phyloP scores from a whole-genome alignment of 148 eudicot genomes.

The Cornus kousa region DNA sequence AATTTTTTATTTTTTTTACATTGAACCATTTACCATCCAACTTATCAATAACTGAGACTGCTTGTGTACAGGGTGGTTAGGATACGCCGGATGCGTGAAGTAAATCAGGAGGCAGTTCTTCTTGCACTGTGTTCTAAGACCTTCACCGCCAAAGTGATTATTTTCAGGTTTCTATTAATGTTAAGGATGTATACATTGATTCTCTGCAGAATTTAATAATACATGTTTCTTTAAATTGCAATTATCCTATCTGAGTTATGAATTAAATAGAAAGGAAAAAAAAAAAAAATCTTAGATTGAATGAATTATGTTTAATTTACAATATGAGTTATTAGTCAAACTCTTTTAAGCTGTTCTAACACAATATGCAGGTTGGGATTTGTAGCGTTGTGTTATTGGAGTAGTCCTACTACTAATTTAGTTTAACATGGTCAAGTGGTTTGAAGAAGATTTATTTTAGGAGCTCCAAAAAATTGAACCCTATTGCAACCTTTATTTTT shows the following conservation, averaged over 20 bases:
- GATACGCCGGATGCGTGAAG: conserved; percentile 86
- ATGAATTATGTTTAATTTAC: background rate
- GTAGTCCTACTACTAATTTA: background rate
- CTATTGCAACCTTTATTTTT: conserved; percentile 2
- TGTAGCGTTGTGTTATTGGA: background rate
- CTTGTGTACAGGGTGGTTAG: conserved; percentile 63
- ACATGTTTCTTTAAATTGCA: background rate
- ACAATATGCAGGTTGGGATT: background rate
- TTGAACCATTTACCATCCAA: background rate
- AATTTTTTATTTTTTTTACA: background rate
- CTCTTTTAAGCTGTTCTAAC: background rate
- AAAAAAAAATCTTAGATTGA: background rate
- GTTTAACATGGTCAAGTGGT: background rate
- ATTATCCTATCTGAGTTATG: background rate
- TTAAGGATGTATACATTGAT: background rate
- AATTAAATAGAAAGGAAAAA: background rate
- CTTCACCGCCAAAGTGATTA: conserved; percentile 79
- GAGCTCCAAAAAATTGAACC: background rate
- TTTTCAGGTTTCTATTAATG: conserved; percentile 48
- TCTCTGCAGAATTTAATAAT: background rate
- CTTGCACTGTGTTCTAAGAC: conserved; percentile 88
- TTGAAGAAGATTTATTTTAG: conserved; percentile 1
- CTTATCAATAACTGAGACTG: background rate
- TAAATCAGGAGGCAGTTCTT: conserved; percentile 90
- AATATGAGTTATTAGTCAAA: background rate